phyloP scores from a whole-genome alignment of 2,329 filamentous ascomycete species.

The Colletotrichum abscissum region DNA sequence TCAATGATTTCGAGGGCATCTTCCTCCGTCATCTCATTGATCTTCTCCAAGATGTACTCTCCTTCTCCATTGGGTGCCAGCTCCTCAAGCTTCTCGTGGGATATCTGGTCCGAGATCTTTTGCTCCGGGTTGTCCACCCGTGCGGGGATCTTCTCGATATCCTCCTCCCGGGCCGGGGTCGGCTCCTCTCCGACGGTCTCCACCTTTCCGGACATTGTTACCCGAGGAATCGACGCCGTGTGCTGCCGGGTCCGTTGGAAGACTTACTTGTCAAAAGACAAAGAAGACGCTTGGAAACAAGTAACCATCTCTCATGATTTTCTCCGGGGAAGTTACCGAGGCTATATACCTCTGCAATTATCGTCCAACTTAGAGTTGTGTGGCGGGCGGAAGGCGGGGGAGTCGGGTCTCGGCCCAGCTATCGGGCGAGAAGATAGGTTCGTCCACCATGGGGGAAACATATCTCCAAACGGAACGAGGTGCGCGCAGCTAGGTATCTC shows the following conservation, averaged over 20 bases:
- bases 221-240: background rate
- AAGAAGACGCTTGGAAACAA: background rate
- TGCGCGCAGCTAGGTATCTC: background rate
- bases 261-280: background rate
- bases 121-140: slow-evolving; percentile 15
- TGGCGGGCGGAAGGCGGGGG: slow-evolving; percentile 27
- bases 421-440: slow-evolving; percentile 20
- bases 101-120: slow-evolving; percentile 48
- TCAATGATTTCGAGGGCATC: slow-evolving; percentile 53
- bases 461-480: background rate
- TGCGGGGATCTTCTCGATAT: slow-evolving; percentile 29
- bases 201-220: slow-evolving; percentile 31
- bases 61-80: slow-evolving; percentile 55
- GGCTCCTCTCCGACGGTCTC: slow-evolving; percentile 16
- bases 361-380: slow-evolving; percentile 17
- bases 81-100: slow-evolving; percentile 51
- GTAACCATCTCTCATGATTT: too few species aligned
- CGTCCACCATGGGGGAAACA: background rate
- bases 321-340: background rate
- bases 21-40: slow-evolving; percentile 55
- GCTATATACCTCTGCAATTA: slow-evolving; percentile 8
- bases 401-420: slow-evolving; percentile 28
- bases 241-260: background rate
- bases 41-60: slow-evolving; percentile 54
- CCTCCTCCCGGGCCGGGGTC: slow-evolving; percentile 12